Evolutionary conservation across 805 yeast genomes (phyloP), one percentile per base, ranked within the genome.

Genomic region (Hanseniaspora pseudoguilliermondii): DNA sequence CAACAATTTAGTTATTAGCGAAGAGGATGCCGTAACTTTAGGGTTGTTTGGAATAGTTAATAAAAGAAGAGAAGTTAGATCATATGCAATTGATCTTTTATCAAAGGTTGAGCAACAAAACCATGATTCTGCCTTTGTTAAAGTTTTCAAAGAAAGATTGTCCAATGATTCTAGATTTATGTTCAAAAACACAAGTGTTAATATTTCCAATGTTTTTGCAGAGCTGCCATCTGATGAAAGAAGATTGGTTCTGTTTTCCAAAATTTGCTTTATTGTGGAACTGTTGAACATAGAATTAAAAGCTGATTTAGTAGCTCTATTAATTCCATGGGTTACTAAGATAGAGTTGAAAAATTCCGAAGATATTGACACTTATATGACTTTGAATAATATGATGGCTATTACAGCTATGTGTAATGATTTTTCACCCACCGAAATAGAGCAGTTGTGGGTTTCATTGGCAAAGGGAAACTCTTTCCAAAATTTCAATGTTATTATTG

Each of bases 371-470:
- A 66, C 77, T 3, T 72, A 75, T 50, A 87, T 90, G 95, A 87
- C 88, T 1, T 64, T 91, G 60, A 79, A 78, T 59, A 89, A 90
- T 60, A 69, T 91, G 55, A 80, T 90, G 66, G 97, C 87, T 61
- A 83, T 93, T 41, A 88, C 97, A 0, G 80, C 88, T 39, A 80
- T 80, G 57, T 86, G 83, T 61, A 80, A 90, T 52, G 82, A 83
- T 48, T 73, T 75, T 15, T 80, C 87, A 61, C 86, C 87, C 46
- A 84, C 84, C 62, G 97, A 89, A 62, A 87, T 93, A 11, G 97
- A 90, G 66, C 95, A 95, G 0, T 69, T 93, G 23, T 93, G 99
- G 99, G 88, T 86, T 5, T 91, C 97, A 0, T 72, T 93, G n/a
- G 96, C 95, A 1, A 80, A 78, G 50, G 86, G 84, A 5, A 76